Evolutionary conservation across 176 grass and related monocot species (phyloP), one percentile per base, ranked within the genome.

Genomic region (Aegilops bicornis): DNA sequence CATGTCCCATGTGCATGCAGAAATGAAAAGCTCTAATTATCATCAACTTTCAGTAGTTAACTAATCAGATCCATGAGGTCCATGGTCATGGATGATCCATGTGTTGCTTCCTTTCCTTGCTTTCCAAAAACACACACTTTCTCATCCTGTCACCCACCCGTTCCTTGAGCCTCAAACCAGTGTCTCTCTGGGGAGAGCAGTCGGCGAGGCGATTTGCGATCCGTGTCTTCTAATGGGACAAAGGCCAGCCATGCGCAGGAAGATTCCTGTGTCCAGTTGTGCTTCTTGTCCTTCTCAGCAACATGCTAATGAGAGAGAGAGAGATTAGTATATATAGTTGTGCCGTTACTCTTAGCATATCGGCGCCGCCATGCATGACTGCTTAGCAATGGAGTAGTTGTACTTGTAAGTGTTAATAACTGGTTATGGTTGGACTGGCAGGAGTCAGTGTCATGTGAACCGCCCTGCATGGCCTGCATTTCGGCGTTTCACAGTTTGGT

Each of bases 391-490:
- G 35, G 35, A 36, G 35, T 36, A 50, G 47, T 5, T 50, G 47
- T 45, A 45, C 11, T 45, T 12, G 43, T 4, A 45, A 45, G 43
- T 13, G 43, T 82, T n/a, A n/a, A n/a, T 75, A 30, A 87, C 20
- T 65, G 29, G 78, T 52, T 32, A 73, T 64, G 22, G 56, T 15
- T 64, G 25, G 69, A 12, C 14, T 54, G 60, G 31, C 25, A 81
- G 29, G 65, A 76, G 69, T 67, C 59, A 66, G 50, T 37, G 36
- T 37, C 36, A 37, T 87, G 59, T 81, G 56, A 84, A 84, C 70
- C 56, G 32, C 33, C 4, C 70, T 64, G n/a, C 78, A 43, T 80
- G 23, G 33, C 19, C 27, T 64, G 77, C 56, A 35, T 14, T 64
- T 72, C 19, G 54, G 24, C 33, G 3, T 83, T 31, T 20, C 15